These are phyloP conservation scores for Creolimax fragrantissima DNA, from an alignment of 78 protist species.

Conservation along the genomic window DNA sequence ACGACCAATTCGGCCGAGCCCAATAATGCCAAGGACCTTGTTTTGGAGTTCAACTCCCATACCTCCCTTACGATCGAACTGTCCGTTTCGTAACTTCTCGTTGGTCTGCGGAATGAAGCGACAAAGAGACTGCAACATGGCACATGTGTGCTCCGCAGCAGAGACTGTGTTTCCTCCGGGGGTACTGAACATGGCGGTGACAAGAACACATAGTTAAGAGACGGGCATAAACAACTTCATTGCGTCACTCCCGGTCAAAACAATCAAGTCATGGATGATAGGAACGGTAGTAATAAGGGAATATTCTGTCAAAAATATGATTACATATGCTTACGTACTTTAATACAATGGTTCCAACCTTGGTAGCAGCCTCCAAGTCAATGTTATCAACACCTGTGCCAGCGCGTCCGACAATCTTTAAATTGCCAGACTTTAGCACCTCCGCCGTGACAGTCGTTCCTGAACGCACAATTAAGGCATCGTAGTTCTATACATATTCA, in stretches of 20 bases:
- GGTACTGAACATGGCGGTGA: conserved; percentile 6
- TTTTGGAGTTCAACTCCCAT: conserved; percentile 26
- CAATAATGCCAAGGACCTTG: conserved; percentile 40
- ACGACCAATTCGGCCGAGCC: conserved; percentile 46
- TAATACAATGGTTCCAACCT: conserved; percentile 1
- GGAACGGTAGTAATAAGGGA: too few species aligned
- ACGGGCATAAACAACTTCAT: too few species aligned
- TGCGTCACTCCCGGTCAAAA: too few species aligned
- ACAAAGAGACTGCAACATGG: conserved; percentile 31
- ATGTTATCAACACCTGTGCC: conserved; percentile 54
- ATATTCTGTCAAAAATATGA: too few species aligned
- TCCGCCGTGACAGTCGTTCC: conserved; percentile 25
- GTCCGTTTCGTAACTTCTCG: background rate
- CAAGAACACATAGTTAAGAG: too few species aligned
- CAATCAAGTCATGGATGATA: too few species aligned
- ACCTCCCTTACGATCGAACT: conserved; percentile 23
- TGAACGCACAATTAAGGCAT: conserved; percentile 36
- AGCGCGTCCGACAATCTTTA: conserved; percentile 33
- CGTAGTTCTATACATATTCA: conserved; percentile 1
- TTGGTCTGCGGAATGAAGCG: conserved; percentile 15
- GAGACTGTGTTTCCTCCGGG: conserved; percentile 36
- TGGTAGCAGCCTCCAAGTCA: conserved; percentile 22
- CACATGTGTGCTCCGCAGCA: conserved; percentile 38
- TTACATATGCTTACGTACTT: too few species aligned
- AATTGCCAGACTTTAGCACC: background rate